phyloP scores from a whole-genome alignment of 2,329 filamentous ascomycete species.

The Fusarium sp. region DNA sequence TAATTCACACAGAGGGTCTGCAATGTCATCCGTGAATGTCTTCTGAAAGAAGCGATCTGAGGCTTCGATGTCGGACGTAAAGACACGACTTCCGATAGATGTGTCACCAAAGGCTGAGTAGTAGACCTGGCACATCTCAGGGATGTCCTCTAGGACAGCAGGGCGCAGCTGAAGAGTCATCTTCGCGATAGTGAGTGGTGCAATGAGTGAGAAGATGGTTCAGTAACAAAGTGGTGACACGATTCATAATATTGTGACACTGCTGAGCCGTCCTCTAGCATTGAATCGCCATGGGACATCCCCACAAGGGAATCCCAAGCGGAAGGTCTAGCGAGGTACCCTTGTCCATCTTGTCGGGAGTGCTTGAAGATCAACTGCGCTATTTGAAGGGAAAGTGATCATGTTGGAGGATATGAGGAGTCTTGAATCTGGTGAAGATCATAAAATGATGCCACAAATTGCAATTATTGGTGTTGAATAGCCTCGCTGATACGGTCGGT shows the following conservation, averaged over 20 bases:
- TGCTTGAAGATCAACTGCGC: not conserved
- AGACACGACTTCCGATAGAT: constrained; percentile 51
- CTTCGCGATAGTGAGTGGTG: not conserved
- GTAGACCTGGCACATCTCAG: constrained; percentile 55
- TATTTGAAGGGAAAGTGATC: not conserved
- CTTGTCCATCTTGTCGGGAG: not conserved
- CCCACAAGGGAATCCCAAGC: constrained; percentile 19
- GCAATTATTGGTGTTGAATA: not conserved
- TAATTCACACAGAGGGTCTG: constrained; percentile 51
- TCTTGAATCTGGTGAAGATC: no score
- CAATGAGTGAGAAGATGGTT: not conserved
- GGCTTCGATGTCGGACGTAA: constrained; percentile 44
- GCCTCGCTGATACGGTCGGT: not conserved
- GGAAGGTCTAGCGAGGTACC: constrained; percentile 2
- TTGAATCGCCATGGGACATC: not conserved
- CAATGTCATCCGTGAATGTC: constrained; percentile 52
- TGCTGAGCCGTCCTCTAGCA: not conserved
- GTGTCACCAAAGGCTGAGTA: constrained; percentile 56
- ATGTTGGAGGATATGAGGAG: not conserved
- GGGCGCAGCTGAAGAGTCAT: constrained; percentile 50
- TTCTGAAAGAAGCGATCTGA: constrained; percentile 50
- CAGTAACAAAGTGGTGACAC: not conserved
- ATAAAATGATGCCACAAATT: not conserved
- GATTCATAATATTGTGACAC: not conserved
- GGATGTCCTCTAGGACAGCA: constrained; percentile 54